Evolutionary conservation across 2,329 filamentous ascomycete species (phyloP).

Genomic region (Thyridium curvatum): DNA sequence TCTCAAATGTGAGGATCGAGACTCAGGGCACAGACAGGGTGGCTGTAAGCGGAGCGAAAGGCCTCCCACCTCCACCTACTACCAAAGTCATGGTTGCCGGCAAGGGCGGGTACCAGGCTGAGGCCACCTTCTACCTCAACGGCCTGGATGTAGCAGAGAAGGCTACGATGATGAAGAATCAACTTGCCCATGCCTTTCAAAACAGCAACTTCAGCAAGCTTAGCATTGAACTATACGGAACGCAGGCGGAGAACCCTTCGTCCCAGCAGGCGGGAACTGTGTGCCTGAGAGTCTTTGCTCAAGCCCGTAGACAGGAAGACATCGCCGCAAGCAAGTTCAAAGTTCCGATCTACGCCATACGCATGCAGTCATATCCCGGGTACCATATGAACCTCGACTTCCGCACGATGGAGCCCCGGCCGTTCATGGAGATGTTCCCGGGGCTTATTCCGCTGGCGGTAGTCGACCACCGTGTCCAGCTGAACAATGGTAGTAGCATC

Average conservation of each 20-base stretch:
- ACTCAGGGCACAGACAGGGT: conserved; percentile 23
- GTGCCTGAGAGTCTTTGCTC: conserved; percentile 33
- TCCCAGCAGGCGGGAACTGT: conserved; percentile 31
- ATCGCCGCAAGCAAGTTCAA: conserved; percentile 15
- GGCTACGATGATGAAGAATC: conserved; percentile 17
- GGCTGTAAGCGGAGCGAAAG: conserved; percentile 7
- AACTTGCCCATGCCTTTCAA: conserved; percentile 18
- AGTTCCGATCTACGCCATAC: conserved; percentile 26
- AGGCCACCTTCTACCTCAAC: conserved; percentile 16
- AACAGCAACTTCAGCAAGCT: conserved; percentile 17
- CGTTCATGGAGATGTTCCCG: conserved; percentile 37
- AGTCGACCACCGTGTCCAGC: conserved; percentile 9
- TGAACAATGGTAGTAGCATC: not conserved
- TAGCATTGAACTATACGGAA: conserved; percentile 22
- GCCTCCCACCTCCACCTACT: conserved; percentile 12
- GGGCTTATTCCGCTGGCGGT: conserved; percentile 17
- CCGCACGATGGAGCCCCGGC: conserved; percentile 32
- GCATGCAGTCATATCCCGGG: conserved; percentile 21
- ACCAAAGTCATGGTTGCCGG: conserved; percentile 16
- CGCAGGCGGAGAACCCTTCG: conserved; percentile 11
- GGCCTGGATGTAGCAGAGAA: conserved; percentile 16
- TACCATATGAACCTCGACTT: conserved; percentile 38
- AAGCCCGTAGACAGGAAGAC: conserved; percentile 17
- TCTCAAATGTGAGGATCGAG: conserved; percentile 26
- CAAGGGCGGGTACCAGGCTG: conserved; percentile 18